Conservation (phyloP, 257 asterid species). For the Anisodus acutangulus region DNA sequence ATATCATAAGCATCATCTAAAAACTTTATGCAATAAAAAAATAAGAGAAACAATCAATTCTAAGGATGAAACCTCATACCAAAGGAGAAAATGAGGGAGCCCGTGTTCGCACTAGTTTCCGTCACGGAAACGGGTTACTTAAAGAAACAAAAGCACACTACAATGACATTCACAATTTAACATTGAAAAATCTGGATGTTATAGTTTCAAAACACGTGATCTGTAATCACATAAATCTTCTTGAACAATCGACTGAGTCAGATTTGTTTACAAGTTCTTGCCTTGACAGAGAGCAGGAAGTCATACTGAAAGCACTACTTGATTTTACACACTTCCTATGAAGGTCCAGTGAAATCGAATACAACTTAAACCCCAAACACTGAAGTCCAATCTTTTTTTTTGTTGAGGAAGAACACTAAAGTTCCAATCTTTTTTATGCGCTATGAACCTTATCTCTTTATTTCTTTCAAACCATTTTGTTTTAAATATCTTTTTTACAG, state of each 20-base stretch:
- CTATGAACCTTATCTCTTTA: too few species aligned
- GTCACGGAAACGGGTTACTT: neutral
- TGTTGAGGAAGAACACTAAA: too few species aligned
- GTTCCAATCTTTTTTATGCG: too few species aligned
- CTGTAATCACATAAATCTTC: neutral
- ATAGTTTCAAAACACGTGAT: neutral
- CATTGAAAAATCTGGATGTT: neutral
- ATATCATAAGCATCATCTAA: neutral
- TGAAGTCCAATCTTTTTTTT: too few species aligned
- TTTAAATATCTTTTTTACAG: too few species aligned
- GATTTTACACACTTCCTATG: neutral
- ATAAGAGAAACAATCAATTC: neutral
- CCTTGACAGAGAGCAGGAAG: neutral
- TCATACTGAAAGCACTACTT: conserved; percentile 12
- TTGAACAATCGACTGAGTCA: neutral
- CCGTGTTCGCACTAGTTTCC: neutral
- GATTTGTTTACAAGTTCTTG: neutral
- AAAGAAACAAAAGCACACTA: conserved; percentile 15
- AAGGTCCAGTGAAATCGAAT: neutral
- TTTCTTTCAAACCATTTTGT: too few species aligned
- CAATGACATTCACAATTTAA: neutral
- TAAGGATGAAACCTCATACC: conserved; percentile 12
- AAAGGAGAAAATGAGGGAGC: neutral
- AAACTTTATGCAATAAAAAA: neutral
- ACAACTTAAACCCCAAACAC: neutral